A percentile compares a stretch with the other conserved stretches of the same genome.
Evolutionary conservation across 768 basidiomycete genomes (phyloP).

Genomic region (Thelephora ganbajun): DNA sequence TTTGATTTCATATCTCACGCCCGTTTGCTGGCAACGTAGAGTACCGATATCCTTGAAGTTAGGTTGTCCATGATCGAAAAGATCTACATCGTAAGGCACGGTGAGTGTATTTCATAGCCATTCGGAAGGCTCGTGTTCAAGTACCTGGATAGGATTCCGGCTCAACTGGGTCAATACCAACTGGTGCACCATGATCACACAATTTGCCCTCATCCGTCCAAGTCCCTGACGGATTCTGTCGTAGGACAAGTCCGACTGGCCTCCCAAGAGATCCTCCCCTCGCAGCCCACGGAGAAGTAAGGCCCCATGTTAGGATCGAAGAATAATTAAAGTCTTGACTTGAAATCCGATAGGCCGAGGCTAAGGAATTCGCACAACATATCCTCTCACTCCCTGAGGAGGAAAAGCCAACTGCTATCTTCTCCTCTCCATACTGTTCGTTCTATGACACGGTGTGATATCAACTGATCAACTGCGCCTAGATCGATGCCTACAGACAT

Average conservation of each 20-base stretch:
- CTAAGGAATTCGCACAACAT: conserved; percentile 54
- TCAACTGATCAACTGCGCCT: neutral
- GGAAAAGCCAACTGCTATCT: conserved; percentile 61
- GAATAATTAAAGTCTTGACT: neutral
- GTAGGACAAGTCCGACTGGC: conserved; percentile 49
- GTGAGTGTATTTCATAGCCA: conserved; percentile 18
- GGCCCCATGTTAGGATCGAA: conserved; percentile 1
- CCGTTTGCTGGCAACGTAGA: no score
- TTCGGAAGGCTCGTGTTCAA: neutral
- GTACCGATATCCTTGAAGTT: no score
- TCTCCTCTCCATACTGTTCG: conserved; percentile 77
- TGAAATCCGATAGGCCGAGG: conserved; percentile 37
- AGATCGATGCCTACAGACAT: conserved; percentile 86
- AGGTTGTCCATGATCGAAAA: conserved; percentile 36
- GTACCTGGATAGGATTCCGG: conserved; percentile 43
- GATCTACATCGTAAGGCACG: conserved; percentile 58
- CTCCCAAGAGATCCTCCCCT: conserved; percentile 62
- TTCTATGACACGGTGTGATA: neutral
- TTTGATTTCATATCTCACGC: no score
- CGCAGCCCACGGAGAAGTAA: conserved; percentile 56
- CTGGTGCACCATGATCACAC: conserved; percentile 32
- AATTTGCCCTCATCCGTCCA: neutral
- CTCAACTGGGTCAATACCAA: conserved; percentile 54
- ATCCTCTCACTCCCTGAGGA: conserved; percentile 50
- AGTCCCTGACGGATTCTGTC: neutral